A percentile compares a stretch with the other conserved stretches of the same genome.
These are phyloP conservation scores for Wallacemonas rigidus DNA, from an alignment of 208 protist genomes.

Conservation along the genomic window DNA sequence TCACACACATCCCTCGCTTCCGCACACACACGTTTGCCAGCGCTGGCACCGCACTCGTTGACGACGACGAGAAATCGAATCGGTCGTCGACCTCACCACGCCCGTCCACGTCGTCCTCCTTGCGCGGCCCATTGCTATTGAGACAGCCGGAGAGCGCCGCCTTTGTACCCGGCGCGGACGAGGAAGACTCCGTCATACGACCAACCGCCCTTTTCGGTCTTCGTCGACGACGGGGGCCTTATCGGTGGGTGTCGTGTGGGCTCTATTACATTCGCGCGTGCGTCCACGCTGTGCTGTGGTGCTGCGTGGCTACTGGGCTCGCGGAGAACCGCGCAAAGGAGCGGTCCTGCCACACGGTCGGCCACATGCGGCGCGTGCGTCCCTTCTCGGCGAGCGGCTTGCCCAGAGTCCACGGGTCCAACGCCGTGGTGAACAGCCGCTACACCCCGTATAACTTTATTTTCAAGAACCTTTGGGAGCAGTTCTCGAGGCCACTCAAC, in stretches of 20 bases:
- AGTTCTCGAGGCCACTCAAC: constrained; percentile 95
- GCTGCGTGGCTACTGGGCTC: neutral
- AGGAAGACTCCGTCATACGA: neutral
- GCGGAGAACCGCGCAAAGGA: neutral
- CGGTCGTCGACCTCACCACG: neutral
- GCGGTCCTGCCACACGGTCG: neutral
- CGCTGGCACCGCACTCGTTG: neutral
- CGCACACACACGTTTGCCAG: neutral
- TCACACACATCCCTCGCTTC: neutral
- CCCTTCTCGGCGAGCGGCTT: constrained; percentile 40
- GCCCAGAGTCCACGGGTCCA: constrained; percentile 62
- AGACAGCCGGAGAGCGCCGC: neutral
- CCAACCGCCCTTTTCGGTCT: neutral
- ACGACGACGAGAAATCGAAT: neutral
- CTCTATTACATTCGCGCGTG: neutral
- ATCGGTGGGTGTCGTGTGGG: neutral
- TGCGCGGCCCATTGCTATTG: neutral
- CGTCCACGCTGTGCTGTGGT: neutral
- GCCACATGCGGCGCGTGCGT: constrained; percentile 44
- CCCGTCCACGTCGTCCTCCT: neutral
- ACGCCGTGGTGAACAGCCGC: constrained; percentile 92
- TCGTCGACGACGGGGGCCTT: neutral
- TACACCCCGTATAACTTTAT: constrained; percentile 96
- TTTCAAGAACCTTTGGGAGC: constrained; percentile 95
- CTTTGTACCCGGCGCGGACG: neutral